Conservation (phyloP, 805 yeast species). For the Candida piceae region DNA sequence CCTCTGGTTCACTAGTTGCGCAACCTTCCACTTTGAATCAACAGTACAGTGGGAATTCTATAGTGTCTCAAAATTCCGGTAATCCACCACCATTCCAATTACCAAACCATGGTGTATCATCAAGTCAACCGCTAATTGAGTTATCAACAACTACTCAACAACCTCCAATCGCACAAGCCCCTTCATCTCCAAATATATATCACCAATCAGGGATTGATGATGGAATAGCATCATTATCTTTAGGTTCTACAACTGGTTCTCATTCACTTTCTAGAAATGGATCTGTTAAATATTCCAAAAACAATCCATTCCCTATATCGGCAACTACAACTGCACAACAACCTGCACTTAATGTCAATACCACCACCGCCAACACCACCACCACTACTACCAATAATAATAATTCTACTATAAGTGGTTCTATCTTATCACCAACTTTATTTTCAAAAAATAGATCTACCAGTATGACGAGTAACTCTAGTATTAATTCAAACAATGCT, state of each 20-base stretch:
- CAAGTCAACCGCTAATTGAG: conserved; percentile 9
- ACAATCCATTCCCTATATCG: conserved; percentile 18
- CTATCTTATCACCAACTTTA: neutral
- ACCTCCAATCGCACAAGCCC: neutral
- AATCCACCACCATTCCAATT: neutral
- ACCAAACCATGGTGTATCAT: neutral
- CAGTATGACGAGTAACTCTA: neutral
- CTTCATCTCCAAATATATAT: neutral
- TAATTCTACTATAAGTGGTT: neutral
- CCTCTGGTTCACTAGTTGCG: neutral
- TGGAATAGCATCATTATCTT: neutral
- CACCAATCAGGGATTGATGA: neutral
- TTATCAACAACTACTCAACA: conserved; percentile 6
- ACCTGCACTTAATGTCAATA: neutral
- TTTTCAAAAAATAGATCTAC: neutral
- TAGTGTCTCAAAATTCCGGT: conserved; percentile 2
- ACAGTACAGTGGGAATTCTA: conserved; percentile 9
- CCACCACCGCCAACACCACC: too few relatives aligned
- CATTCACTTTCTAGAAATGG: conserved; percentile 4
- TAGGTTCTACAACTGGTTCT: neutral
- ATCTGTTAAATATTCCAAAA: conserved; percentile 9
- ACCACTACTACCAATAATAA: too few relatives aligned
- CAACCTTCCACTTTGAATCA: neutral
- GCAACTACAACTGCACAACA: neutral
- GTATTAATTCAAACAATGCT: neutral